phyloP scores from a whole-genome alignment of 169 alveolate genomes.

The Babesia ovata region DNA sequence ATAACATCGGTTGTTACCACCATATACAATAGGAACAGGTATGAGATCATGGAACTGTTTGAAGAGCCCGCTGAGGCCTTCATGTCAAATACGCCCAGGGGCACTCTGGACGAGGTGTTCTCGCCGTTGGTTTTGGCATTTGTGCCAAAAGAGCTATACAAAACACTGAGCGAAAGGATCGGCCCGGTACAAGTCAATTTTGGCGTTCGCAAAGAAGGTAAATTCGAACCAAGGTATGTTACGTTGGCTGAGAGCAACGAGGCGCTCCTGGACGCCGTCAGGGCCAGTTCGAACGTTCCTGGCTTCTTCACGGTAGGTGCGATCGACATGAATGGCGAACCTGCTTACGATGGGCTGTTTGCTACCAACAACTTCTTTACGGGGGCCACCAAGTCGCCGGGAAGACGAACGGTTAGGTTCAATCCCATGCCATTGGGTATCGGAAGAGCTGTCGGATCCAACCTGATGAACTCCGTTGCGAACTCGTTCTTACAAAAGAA shows the following conservation, averaged over 20 bases:
- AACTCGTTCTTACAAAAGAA: conserved; percentile 22
- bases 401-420: conserved; percentile 55
- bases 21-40: conserved; percentile 14
- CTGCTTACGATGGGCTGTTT: conserved; percentile 69
- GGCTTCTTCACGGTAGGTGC: conserved; percentile 59
- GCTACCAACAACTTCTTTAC: conserved; percentile 46
- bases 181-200: conserved; percentile 56
- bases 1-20: conserved; percentile 58
- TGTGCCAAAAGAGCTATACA: conserved; percentile 46
- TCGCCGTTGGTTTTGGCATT: conserved; percentile 16
- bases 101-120: conserved; percentile 42
- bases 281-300: conserved; percentile 75
- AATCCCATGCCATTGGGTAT: conserved; percentile 29
- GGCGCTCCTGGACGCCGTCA: conserved; percentile 61
- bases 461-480: conserved; percentile 25
- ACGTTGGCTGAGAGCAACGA: conserved; percentile 32
- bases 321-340: conserved; percentile 54
- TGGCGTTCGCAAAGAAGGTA: conserved; percentile 30
- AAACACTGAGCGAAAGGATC: conserved; percentile 52
- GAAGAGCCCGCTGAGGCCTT: neutral
- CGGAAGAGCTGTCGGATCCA: conserved; percentile 10
- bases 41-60: neutral
- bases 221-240: conserved; percentile 28
- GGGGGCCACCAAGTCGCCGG: conserved; percentile 58
- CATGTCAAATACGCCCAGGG: neutral